Evolutionary conservation across 352 stramenopile genomes (phyloP), one percentile per base, ranked within the genome.

Genomic region (Phytophthora rubi): DNA sequence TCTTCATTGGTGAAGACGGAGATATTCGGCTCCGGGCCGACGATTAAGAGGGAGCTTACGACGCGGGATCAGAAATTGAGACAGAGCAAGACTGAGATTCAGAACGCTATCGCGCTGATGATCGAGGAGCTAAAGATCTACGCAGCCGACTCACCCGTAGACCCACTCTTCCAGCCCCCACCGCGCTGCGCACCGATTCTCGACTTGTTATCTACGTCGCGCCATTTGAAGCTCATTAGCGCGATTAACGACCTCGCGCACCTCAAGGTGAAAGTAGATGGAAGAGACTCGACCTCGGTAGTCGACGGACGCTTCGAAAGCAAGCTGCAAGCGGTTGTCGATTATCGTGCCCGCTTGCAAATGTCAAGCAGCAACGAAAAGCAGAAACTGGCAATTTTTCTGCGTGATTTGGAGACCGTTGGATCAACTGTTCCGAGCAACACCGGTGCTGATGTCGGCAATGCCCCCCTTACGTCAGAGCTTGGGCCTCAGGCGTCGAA

Each of bases 41-140:
- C 68, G 28, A 93, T 95, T 49, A 89, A 91, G 33, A 91, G 70
- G 8, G 82, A 89, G 30, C 93, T 95, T 28, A 93, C 86, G 2
- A 89, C 81, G 52, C 84, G 81, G 26, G 85, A 95, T 44, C 79
- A 91, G 62, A 88, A 87, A 23, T 51, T 94, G 16, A 83, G 86
- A n/a, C 63, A 84, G 8, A 84, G 80, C 33, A 87, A 81, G 10
- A 64, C 61, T 0, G 69, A 90, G 13, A 89, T 94, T 15, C 67
- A 89, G 51, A 70, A 83, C 23, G 76, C 86, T 0, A 74, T 94
- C 6, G 61, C 80, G 8, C 53, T 94, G 30, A 85, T 94, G 72
- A 79, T 86, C 10, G 78, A 92, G 44, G 86, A 94, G 28, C 71
- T 94, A 3, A 87, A 88, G 53, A 79, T 94, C 44, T 92, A 92